phyloP scores from a whole-genome alignment of 352 stramenopile species.

The Plasmopara muralis region DNA sequence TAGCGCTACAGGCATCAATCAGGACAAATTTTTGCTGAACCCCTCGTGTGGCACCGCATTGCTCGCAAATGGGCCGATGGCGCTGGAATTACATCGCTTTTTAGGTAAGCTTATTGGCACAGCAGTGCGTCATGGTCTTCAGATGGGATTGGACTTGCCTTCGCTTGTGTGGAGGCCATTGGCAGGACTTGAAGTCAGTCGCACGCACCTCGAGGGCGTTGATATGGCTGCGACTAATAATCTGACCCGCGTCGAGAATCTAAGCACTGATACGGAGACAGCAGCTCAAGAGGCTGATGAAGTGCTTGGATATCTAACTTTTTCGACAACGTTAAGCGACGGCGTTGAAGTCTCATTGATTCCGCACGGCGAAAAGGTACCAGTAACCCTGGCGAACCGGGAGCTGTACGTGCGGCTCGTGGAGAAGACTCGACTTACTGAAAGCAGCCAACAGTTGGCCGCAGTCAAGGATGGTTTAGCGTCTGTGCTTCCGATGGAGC shows the following conservation, averaged over 20 bases:
- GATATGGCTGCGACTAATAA: slow-evolving; percentile 72
- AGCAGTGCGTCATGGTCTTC: slow-evolving; percentile 92
- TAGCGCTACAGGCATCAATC: slow-evolving; percentile 80
- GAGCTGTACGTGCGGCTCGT: slow-evolving; percentile 58
- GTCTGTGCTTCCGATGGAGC: slow-evolving; percentile 94
- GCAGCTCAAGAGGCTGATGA: slow-evolving; percentile 32
- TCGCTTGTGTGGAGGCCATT: slow-evolving; percentile 84
- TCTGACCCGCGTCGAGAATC: slow-evolving; percentile 56
- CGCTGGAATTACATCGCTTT: slow-evolving; percentile 92
- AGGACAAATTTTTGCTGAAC: slow-evolving; percentile 90
- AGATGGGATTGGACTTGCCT: slow-evolving; percentile 89
- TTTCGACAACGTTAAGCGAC: slow-evolving; percentile 77
- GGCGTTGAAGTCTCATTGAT: slow-evolving; percentile 64
- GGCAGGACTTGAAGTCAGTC: slow-evolving; percentile 64
- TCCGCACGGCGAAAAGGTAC: slow-evolving; percentile 60
- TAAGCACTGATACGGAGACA: slow-evolving; percentile 19
- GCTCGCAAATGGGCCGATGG: slow-evolving; percentile 80
- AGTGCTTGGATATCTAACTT: slow-evolving; percentile 62
- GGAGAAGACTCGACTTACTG: slow-evolving; percentile 61
- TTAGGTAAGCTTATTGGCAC: slow-evolving; percentile 95
- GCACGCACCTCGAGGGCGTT: slow-evolving; percentile 72
- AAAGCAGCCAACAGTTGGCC: slow-evolving; percentile 75
- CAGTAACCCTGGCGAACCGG: slow-evolving; percentile 57
- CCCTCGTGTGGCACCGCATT: slow-evolving; percentile 74
- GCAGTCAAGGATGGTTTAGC: slow-evolving; percentile 83